Conservation (phyloP, 176 grass and related monocot species). For the Avena eriantha region DNA sequence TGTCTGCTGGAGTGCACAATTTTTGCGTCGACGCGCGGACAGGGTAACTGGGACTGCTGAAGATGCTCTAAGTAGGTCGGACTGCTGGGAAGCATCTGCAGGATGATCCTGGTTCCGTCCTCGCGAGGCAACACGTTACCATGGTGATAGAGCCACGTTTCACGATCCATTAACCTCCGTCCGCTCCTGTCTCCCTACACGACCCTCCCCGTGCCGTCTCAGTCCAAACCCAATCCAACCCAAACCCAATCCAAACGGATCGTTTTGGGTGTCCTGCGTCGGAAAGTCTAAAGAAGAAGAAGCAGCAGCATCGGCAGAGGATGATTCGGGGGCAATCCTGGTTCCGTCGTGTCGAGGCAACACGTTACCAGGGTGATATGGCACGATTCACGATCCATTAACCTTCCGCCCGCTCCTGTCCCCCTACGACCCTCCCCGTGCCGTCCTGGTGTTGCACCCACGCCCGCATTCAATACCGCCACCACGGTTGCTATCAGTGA, state of each 20-base stretch:
- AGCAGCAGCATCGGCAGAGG: too few species aligned
- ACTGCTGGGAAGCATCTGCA: too few species aligned
- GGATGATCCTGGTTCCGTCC: background rate
- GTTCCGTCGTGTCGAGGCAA: background rate
- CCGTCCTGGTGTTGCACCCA: background rate
- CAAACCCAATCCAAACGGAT: too few species aligned
- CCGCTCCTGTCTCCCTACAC: too few species aligned
- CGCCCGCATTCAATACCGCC: constrained; percentile 23
- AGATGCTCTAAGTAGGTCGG: too few species aligned
- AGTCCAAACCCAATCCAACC: too few species aligned
- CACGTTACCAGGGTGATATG: background rate
- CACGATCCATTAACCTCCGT: background rate
- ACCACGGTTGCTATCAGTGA: constrained; percentile 28
- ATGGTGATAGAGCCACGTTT: background rate
- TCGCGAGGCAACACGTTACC: background rate
- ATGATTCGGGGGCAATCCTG: background rate
- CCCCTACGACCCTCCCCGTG: background rate
- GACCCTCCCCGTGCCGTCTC: background rate
- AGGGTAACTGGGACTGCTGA: too few species aligned
- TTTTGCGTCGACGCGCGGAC: too few species aligned
- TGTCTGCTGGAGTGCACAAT: too few species aligned
- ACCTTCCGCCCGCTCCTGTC: too few species aligned
- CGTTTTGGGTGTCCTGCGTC: too few species aligned
- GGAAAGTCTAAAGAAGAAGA: too few species aligned
- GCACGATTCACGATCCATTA: background rate